Evolutionary conservation across 192 early-diverging fungal species (phyloP), one percentile per base, ranked within the genome.

Genomic region (Backusella parvicylindrica): DNA sequence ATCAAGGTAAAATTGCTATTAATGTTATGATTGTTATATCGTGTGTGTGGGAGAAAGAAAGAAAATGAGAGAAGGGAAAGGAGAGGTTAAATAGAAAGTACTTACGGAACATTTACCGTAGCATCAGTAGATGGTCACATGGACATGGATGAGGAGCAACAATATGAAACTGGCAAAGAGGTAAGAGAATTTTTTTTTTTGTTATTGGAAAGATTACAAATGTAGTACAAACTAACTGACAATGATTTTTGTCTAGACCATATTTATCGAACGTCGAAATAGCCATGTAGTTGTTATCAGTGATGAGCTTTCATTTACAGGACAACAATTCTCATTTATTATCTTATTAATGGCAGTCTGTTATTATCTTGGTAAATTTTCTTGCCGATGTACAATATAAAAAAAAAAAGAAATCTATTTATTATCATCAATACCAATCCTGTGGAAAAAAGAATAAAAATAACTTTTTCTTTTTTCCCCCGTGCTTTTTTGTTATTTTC

Each of bases 301-400:
- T 53, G 77, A 79, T 37, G 74, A 82, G 21, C 74, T 82, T n/a
- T 64, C 70, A 28, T 82, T 82, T 53, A 82, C 74, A 64, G 71
- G 77, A 47, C 77, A 49, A 38, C 77, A 82, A 23, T 36, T 82
- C 6, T 77, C 77, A 2, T 35, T 82, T 37, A 75, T 82, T 21
- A 26, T 82, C 35, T 33, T 77, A 16, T 41, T 68, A 31, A 82
- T 82, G 81, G 74, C 66, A 15, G 38, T 82, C 6, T 78, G 74
- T 28, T 82, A 82, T 28, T 82, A 82, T 32, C 75, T 79, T 38
- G 81, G 81, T 60, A 82, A 82, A 41, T 73, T 82, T 53, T 77
- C 81, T 16, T 77, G 76, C 65, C 76, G 68, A 6, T 77, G 76
- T 70, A 43, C 47, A 64, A 36, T 32, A 53, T 71, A 28, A 37